Evolutionary conservation across 1,139 yeast genomes (phyloP).

Genomic region (Candida glucosophila): DNA sequence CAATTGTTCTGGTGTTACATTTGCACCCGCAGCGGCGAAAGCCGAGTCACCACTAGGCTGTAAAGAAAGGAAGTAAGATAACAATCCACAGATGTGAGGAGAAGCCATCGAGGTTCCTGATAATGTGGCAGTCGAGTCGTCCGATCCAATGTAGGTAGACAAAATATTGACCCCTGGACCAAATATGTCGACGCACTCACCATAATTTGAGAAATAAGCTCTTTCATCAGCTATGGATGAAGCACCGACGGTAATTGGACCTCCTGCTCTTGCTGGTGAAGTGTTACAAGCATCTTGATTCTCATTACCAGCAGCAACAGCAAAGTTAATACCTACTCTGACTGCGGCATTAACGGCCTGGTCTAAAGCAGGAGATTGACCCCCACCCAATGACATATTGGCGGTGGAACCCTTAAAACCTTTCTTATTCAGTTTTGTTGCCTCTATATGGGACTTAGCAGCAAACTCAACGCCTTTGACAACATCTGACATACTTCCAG

Average conservation of each 20-base stretch:
- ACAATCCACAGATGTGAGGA: constrained; percentile 35
- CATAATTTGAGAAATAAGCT: constrained; percentile 37
- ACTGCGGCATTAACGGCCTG: constrained; percentile 36
- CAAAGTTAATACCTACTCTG: constrained; percentile 32
- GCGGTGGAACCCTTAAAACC: constrained; percentile 39
- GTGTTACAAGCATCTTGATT: constrained; percentile 33
- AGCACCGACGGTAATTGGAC: constrained; percentile 40
- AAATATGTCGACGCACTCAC: constrained; percentile 35
- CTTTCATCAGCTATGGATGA: constrained; percentile 26
- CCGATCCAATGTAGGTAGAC: constrained; percentile 29
- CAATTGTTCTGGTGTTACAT: constrained; percentile 26
- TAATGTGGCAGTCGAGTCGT: constrained; percentile 24
- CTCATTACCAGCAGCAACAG: constrained; percentile 41
- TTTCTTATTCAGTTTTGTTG: constrained; percentile 18
- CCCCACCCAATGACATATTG: constrained; percentile 39
- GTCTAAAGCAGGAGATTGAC: constrained; percentile 32
- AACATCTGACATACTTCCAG: constrained; percentile 34
- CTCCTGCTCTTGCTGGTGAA: constrained; percentile 36
- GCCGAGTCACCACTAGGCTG: constrained; percentile 32
- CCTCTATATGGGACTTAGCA: constrained; percentile 27
- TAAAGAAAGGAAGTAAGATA: constrained; percentile 32
- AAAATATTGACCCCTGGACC: constrained; percentile 38
- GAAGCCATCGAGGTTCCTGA: constrained; percentile 41
- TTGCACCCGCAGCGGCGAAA: constrained; percentile 45
- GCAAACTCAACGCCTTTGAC: constrained; percentile 37